phyloP scores from a whole-genome alignment of 768 basidiomycete species.

The Suillus lakei region DNA sequence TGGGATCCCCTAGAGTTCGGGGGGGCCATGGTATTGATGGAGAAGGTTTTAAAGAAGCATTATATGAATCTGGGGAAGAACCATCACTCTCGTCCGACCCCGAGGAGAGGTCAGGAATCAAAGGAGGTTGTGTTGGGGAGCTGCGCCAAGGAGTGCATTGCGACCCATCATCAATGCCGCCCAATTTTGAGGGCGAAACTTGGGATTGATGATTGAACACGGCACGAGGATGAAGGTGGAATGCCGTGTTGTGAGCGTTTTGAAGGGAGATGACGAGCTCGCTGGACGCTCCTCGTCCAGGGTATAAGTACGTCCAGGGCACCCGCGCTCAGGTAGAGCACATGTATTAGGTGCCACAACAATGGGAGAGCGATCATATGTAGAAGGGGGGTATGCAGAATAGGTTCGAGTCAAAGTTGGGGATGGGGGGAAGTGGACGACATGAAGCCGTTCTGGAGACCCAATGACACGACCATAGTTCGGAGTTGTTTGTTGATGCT shows the following conservation, averaged over 20 bases:
- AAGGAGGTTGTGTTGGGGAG: conserved; percentile 44
- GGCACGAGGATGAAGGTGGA: conserved; percentile 54
- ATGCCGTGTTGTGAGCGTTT: conserved; percentile 32
- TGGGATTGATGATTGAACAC: conserved; percentile 22
- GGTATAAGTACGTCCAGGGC: conserved; percentile 71
- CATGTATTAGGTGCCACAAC: conserved; percentile 73
- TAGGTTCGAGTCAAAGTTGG: conserved; percentile 42
- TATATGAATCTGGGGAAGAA: conserved; percentile 38
- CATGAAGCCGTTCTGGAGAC: conserved; percentile 37
- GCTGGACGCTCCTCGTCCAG: conserved; percentile 42
- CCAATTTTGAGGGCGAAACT: conserved; percentile 1
- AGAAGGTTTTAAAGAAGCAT: conserved; percentile 12
- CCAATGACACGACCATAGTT: conserved; percentile 18
- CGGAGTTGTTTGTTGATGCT: conserved; percentile 42
- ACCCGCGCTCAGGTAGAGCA: conserved; percentile 79
- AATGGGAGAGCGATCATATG: conserved; percentile 84
- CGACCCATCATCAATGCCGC: conserved; percentile 17
- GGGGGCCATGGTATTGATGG: conserved; percentile 29
- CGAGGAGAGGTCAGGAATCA: conserved; percentile 63
- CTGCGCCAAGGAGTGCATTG: conserved; percentile 17
- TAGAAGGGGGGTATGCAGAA: conserved; percentile 45
- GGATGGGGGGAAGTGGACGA: conserved; percentile 55
- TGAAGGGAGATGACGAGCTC: conserved; percentile 21
- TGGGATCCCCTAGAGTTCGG: conserved; percentile 17
- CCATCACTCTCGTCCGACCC: conserved; percentile 72